Evolutionary conservation across 768 basidiomycete species (phyloP).

Genomic region (Phaeolepiota aurea): DNA sequence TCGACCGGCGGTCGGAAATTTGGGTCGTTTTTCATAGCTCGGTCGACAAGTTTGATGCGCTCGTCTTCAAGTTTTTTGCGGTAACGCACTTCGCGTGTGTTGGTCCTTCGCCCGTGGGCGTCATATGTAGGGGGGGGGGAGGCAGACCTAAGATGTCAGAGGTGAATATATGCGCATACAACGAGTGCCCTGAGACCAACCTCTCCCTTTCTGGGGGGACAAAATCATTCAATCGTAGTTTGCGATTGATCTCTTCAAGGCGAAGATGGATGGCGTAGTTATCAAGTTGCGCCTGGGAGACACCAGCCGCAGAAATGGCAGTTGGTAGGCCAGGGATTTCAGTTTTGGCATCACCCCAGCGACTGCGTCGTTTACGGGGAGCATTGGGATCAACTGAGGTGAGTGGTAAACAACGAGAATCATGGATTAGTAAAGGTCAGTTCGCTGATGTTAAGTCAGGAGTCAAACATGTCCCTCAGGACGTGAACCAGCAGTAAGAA

Average conservation of each 20-base stretch:
- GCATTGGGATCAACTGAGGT: slow-evolving; percentile 71
- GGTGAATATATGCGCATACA: slow-evolving; percentile 18
- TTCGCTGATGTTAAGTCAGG: slow-evolving; percentile 27
- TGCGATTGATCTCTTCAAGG: slow-evolving; percentile 95
- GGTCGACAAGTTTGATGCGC: slow-evolving; percentile 87
- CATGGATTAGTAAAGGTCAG: slow-evolving; percentile 57
- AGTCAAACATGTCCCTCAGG: slow-evolving; percentile 24
- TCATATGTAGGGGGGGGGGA: slow-evolving; percentile 98
- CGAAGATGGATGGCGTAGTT: slow-evolving; percentile 96
- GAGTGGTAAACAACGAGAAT: slow-evolving; percentile 32
- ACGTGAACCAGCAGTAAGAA: background rate
- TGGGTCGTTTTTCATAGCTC: slow-evolving; percentile 95
- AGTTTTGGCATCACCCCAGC: slow-evolving; percentile 93
- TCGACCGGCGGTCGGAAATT: slow-evolving; percentile 97
- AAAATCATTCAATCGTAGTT: slow-evolving; percentile 88
- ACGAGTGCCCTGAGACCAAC: slow-evolving; percentile 27
- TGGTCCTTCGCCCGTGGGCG: slow-evolving; percentile 93
- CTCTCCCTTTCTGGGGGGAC: slow-evolving; percentile 93
- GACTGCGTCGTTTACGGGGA: slow-evolving; percentile 90
- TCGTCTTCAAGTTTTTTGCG: slow-evolving; percentile 92
- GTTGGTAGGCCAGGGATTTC: slow-evolving; percentile 92
- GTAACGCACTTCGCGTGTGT: slow-evolving; percentile 97
- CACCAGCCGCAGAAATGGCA: slow-evolving; percentile 87
- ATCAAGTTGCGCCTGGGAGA: slow-evolving; percentile 93
- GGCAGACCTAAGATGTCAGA: slow-evolving; percentile 55